Evolutionary conservation across 2,329 filamentous ascomycete genomes (phyloP), one percentile per base, ranked within the genome.

Genomic region (Calonectria pauciramosa): DNA sequence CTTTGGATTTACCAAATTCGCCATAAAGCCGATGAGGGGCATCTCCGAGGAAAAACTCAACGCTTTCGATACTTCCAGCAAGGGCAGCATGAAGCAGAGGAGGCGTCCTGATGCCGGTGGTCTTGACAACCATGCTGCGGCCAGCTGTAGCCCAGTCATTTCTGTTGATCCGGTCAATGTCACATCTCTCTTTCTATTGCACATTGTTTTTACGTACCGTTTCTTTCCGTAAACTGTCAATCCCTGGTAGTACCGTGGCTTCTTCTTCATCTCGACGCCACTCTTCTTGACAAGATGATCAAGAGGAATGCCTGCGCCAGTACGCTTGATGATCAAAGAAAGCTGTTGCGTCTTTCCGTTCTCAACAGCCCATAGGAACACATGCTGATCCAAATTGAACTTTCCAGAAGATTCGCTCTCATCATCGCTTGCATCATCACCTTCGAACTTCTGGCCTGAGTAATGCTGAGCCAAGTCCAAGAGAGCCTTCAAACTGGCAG

Each of bases 11-110:
- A 49, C 87, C 89, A 81, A 96, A 97, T 59, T 95, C 91, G 32
- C 89, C 84, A 80, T 97, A 97, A 69, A 91, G 87, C 34, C 92
- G 88, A 77, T 91, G 85, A 0, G 95, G 94, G 0, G 91, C 90
- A 75, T 95, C 93, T 72, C 93, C 92, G 70, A 95, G 84, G 82
- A 96, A 95, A 91, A 94, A 97, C 80, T 97, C 92, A 0, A 95
- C 91, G 23, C 90, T 89, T 49, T 93, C 90, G n/a, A 96, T 82
- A 26, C 88, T 93, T 4, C 92, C 91, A 2, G 79, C 78, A 11
- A 85, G 79, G 16, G 91, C 92, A 56, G 93, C 92, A 74, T 89
- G 85, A 1, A 94, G 87, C 11, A 94, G 84, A 4, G 93, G 94
- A 3, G 93, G 90, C 0, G 86, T 87, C 41, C 86, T 85, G 66